These are phyloP conservation scores for Candida ulmi DNA, from an alignment of 805 yeast genomes.

Conservation along the genomic window DNA sequence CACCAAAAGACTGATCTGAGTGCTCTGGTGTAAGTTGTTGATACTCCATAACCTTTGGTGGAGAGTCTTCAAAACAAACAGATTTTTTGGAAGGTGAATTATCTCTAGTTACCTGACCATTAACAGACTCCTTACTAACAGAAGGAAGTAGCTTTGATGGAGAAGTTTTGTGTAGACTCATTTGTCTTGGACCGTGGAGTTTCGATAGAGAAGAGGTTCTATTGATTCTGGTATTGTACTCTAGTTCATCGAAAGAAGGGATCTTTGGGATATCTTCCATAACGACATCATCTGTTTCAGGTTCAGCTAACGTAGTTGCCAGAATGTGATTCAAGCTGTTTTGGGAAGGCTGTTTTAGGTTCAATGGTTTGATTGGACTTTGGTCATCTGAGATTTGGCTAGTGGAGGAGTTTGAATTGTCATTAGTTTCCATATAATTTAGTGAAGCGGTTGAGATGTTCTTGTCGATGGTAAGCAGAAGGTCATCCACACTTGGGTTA, in stretches of 20 bases:
- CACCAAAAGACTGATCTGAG: conserved; percentile 18
- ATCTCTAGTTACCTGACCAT: conserved; percentile 11
- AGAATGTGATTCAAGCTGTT: neutral
- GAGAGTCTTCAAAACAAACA: conserved; percentile 33
- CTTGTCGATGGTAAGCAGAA: conserved; percentile 25
- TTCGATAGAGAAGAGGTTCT: conserved; percentile 22
- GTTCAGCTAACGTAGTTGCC: neutral
- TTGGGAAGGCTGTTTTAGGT: conserved; percentile 12
- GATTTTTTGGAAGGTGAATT: conserved; percentile 30
- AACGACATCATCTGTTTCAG: conserved; percentile 4
- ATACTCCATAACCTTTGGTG: conserved; percentile 32
- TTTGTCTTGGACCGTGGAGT: conserved; percentile 25
- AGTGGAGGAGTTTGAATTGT: conserved; percentile 11
- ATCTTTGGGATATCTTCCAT: conserved; percentile 21
- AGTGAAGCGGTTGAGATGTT: conserved; percentile 19
- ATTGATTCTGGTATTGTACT: conserved; percentile 24
- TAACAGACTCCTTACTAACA: conserved; percentile 8
- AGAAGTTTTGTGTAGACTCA: conserved; percentile 17
- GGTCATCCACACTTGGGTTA: conserved; percentile 33
- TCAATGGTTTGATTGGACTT: conserved; percentile 24
- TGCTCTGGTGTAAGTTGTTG: conserved; percentile 22
- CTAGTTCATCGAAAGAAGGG: conserved; percentile 29
- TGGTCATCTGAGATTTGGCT: conserved; percentile 11
- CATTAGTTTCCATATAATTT: conserved; percentile 3
- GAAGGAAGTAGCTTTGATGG: conserved; percentile 15